Evolutionary conservation across 306 rosid genomes (phyloP).

Genomic region (Elaeagnus macrophylla): DNA sequence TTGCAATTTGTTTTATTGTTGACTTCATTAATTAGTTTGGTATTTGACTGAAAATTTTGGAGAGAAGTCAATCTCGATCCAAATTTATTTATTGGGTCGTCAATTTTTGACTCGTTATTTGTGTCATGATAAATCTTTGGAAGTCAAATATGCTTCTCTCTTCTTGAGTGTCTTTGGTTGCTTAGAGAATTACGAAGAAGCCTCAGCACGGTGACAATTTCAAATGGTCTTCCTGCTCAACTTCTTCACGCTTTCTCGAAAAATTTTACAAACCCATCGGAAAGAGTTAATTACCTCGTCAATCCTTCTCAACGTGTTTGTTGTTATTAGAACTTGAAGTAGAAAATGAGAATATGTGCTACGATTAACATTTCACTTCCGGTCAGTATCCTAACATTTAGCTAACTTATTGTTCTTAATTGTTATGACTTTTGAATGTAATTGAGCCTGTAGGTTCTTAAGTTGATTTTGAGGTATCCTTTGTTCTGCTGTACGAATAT

Average conservation of each 20-base stretch:
- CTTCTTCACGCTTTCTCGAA: neutral
- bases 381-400: too few relatives aligned
- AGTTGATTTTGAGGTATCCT: neutral
- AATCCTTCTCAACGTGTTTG: neutral
- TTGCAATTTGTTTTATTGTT: neutral
- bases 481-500: neutral
- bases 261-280: neutral
- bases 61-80: conserved; percentile 7
- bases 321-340: neutral
- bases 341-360: neutral
- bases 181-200: conserved; percentile 1
- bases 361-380: too few relatives aligned
- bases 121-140: conserved; percentile 1
- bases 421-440: too few relatives aligned
- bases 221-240: too few relatives aligned
- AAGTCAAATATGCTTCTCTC: neutral
- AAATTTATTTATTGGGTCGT: neutral
- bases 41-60: conserved; percentile 9
- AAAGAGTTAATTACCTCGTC: neutral
- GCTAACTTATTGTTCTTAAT: too few relatives aligned
- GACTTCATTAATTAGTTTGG: neutral
- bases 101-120: neutral
- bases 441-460: neutral
- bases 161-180: neutral
- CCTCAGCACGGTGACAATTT: neutral